Evolutionary conservation across 306 rosid species (phyloP), one percentile per base, ranked within the genome.

Genomic region (Glycyrrhiza uralensis): DNA sequence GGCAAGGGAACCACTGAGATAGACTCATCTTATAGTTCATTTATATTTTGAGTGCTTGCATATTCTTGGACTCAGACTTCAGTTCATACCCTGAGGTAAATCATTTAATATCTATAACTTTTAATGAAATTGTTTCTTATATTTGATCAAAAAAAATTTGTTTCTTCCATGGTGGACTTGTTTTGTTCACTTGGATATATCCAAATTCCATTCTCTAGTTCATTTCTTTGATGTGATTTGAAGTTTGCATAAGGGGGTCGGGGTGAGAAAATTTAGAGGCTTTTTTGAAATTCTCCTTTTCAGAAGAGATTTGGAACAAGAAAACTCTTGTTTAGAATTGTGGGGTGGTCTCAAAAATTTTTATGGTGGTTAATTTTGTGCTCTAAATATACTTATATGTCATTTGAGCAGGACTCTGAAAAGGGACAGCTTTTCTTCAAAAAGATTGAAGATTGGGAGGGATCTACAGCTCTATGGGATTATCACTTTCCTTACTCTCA

Each of bases 401-500:
- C 26, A 36, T 10, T 9, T 74, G 4, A 9, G 70, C 80, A 82
- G 86, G 71, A 35, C 33, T 66, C 4, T 8, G 2, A 29, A 41
- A 6, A 20, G 30, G 35, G 13, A 20, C 6, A 8, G 0, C 23
- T 45, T 55, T 59, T 51, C 30, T 49, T 23, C 38, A 45, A 17
- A 65, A 3, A 32, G 52, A 46, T 64, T 62, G 75, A 69, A 66
- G 55, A 19, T 19, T 33, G 46, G 24, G 33, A 19, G 57, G 14
- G 30, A 20, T 66, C 19, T 61, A 2, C 10, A 33, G 1, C 72
- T 78, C 77, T 15, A 88, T 88, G 97, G 95, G 97, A 46, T 61
- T 85, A 69, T 88, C 92, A 60, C 78, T 86, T 20, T 91, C 95
- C 0, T 47, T 88, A 6, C 66, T 88, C 11, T 0, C 22, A 7